Conservation (phyloP, 345 rosid species). For the Sapria himalayana region DNA sequence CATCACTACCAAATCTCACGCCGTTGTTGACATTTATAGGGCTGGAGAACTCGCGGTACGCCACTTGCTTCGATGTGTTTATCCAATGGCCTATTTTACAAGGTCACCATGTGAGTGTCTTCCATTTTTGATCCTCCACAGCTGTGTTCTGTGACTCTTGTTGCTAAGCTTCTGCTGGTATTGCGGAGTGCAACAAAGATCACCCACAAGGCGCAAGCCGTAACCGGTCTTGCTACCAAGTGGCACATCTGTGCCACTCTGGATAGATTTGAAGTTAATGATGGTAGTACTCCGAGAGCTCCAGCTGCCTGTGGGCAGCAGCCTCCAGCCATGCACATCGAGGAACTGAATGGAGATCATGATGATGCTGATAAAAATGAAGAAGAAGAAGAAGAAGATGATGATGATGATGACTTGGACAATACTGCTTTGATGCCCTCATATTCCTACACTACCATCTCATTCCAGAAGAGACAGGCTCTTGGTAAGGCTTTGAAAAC, state of each 20-base stretch:
- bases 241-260: constrained; percentile 87
- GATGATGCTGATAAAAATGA: constrained; percentile 59
- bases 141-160: constrained; percentile 64
- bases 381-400: constrained; percentile 89
- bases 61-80: constrained; percentile 2
- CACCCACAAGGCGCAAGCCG: constrained; percentile 79
- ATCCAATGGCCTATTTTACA: too few relatives aligned
- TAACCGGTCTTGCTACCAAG: constrained; percentile 77
- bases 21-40: constrained; percentile 31
- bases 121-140: too few relatives aligned
- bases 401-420: constrained; percentile 75
- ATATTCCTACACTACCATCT: constrained; percentile 49
- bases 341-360: constrained; percentile 27
- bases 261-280: constrained; percentile 37
- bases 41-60: constrained; percentile 86
- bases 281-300: constrained; percentile 45
- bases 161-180: constrained; percentile 39
- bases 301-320: constrained; percentile 7
- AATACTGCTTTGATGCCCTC: constrained; percentile 46
- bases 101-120: too few relatives aligned
- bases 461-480: constrained; percentile 85
- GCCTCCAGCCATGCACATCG: constrained; percentile 7
- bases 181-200: constrained; percentile 74
- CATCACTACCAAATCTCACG: constrained; percentile 34
- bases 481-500: constrained; percentile 47